Evolutionary conservation across 441 rosid species (phyloP).

Genomic region (Mallotus japonicus): DNA sequence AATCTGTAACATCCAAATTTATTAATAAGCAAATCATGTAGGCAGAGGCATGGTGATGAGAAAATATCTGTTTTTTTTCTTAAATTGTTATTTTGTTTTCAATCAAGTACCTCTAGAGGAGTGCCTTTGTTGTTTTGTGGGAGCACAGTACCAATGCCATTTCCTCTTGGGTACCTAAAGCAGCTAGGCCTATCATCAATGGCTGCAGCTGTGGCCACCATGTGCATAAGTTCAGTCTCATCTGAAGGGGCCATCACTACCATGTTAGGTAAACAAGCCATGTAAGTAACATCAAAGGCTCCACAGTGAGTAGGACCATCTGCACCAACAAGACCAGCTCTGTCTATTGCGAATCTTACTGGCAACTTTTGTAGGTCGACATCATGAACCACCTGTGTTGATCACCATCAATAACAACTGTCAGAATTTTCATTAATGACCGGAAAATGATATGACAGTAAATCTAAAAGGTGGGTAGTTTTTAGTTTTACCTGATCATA

Average conservation of each 20-base stretch:
- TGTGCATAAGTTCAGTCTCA: constrained; percentile 55
- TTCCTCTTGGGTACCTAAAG: constrained; percentile 61
- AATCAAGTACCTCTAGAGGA: constrained; percentile 40
- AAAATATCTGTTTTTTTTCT: neutral
- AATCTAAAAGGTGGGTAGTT: neutral
- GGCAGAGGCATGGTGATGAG: too few species aligned
- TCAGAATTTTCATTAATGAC: too few species aligned
- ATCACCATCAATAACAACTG: neutral
- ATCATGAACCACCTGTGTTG: constrained; percentile 51
- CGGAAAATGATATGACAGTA: too few species aligned
- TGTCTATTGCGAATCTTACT: constrained; percentile 58
- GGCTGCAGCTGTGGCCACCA: constrained; percentile 64
- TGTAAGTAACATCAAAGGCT: constrained; percentile 55
- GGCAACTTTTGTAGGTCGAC: constrained; percentile 68
- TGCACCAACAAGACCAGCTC: constrained; percentile 62
- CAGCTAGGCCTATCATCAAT: constrained; percentile 60
- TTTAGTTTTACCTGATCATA: constrained; percentile 41
- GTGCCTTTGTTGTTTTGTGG: constrained; percentile 54
- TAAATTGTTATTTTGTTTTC: neutral
- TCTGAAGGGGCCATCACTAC: constrained; percentile 72
- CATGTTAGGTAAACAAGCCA: constrained; percentile 71
- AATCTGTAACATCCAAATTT: constrained; percentile 29
- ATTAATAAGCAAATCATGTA: neutral
- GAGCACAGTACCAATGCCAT: constrained; percentile 45
- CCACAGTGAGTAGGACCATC: constrained; percentile 74